Percentiles rank a stretch among this genome's conserved stretches.
Conservation (phyloP, 2,329 filamentous ascomycete species). For the Hypoxylon sp. region DNA sequence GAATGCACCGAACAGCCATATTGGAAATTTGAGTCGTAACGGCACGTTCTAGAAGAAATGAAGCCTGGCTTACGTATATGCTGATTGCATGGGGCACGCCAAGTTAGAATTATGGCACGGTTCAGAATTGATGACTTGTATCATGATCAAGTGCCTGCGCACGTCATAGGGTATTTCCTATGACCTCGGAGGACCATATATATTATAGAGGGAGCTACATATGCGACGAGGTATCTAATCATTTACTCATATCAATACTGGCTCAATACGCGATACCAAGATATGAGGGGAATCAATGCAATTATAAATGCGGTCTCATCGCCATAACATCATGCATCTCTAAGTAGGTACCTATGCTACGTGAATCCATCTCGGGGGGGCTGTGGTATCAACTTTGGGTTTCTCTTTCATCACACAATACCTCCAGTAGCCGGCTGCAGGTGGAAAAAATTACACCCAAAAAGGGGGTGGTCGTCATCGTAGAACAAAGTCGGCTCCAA, state of each 20-base stretch:
- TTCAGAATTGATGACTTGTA: too few relatives aligned
- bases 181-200: too few relatives aligned
- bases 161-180: background rate
- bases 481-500: conserved; percentile 26
- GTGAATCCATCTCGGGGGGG: conserved; percentile 27
- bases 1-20: conserved; percentile 21
- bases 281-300: conserved; percentile 10
- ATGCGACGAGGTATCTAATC: too few relatives aligned
- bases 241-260: background rate
- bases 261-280: background rate
- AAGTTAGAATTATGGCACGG: background rate
- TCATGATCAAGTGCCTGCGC: background rate
- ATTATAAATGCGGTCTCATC: conserved; percentile 40
- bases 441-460: conserved; percentile 11
- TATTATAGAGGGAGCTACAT: too few relatives aligned
- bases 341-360: conserved; percentile 39
- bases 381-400: conserved; percentile 28
- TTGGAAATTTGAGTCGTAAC: conserved; percentile 19
- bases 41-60: conserved; percentile 22
- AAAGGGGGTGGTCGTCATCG: conserved; percentile 3
- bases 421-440: conserved; percentile 17
- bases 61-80: background rate
- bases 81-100: background rate
- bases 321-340: conserved; percentile 43
- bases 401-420: background rate